These are phyloP conservation scores for Logfia minima DNA, from an alignment of 129 eudicot species.

Conservation along the genomic window DNA sequence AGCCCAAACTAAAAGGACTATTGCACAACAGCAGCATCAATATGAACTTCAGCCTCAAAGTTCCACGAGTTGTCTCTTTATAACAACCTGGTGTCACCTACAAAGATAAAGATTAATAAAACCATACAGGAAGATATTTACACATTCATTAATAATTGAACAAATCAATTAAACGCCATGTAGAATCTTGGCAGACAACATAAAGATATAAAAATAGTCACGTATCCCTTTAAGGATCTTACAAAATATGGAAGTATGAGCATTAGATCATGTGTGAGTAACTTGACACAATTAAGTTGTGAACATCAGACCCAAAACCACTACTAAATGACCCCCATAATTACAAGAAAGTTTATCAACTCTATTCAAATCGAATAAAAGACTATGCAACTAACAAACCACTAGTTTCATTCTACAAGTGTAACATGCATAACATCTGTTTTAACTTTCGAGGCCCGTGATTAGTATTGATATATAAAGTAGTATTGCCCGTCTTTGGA, in stretches of 20 bases:
- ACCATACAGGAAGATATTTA: no score
- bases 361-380: background rate
- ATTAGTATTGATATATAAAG: background rate
- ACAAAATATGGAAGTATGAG: background rate
- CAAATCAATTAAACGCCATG: background rate
- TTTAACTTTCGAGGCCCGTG: background rate
- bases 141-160: background rate
- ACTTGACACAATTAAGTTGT: background rate
- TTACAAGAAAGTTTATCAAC: no score
- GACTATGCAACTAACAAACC: background rate
- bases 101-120: background rate
- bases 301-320: background rate
- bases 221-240: background rate
- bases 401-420: background rate
- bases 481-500: background rate
- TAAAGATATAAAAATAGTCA: background rate
- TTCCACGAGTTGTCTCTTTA: constrained; percentile 25
- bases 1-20: constrained; percentile 30
- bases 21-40: constrained; percentile 27
- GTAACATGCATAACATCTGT: background rate
- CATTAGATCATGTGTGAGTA: background rate
- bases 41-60: constrained; percentile 21
- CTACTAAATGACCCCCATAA: background rate
- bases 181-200: background rate
- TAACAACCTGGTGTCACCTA: background rate